Conservation (phyloP, 1,284 basidiomycete species). For the Fomitopsis pinicola region DNA sequence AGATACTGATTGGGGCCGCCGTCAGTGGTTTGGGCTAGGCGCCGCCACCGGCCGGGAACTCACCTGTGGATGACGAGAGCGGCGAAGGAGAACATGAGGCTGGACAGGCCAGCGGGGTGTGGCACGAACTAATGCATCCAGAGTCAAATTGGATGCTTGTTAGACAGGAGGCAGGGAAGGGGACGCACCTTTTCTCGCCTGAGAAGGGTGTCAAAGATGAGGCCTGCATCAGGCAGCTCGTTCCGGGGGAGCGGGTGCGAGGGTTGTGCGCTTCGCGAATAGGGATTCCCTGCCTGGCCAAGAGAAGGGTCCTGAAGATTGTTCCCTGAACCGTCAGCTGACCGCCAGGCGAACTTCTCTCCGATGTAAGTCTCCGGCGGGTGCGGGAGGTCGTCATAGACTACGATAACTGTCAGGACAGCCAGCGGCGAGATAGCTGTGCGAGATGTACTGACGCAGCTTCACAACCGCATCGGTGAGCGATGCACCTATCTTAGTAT, state of each 20-base stretch:
- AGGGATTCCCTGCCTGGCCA: slow-evolving; percentile 72
- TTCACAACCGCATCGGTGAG: slow-evolving; percentile 53
- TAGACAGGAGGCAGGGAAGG: neutral
- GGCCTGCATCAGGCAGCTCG: slow-evolving; percentile 71
- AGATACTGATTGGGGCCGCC: slow-evolving; percentile 42
- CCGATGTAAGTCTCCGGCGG: slow-evolving; percentile 70
- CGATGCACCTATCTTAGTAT: slow-evolving; percentile 39
- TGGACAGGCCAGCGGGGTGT: slow-evolving; percentile 76
- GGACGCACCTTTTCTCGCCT: slow-evolving; percentile 48
- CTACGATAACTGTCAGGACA: slow-evolving; percentile 21
- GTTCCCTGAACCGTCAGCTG: slow-evolving; percentile 71
- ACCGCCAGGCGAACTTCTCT: slow-evolving; percentile 55
- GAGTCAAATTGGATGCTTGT: neutral
- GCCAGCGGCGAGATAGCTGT: neutral
- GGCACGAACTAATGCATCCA: slow-evolving; percentile 49
- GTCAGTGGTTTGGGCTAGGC: neutral
- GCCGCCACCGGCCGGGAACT: slow-evolving; percentile 8
- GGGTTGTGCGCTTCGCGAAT: slow-evolving; percentile 78
- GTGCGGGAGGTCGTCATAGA: slow-evolving; percentile 78
- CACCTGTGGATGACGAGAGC: slow-evolving; percentile 77
- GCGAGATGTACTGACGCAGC: slow-evolving; percentile 41
- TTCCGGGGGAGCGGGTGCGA: slow-evolving; percentile 55
- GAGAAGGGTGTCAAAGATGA: slow-evolving; percentile 71
- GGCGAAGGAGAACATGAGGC: slow-evolving; percentile 79
- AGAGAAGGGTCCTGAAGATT: slow-evolving; percentile 65